These are phyloP conservation scores for Solanum paucissectum DNA, from an alignment of 257 asterid genomes.

Conservation along the genomic window DNA sequence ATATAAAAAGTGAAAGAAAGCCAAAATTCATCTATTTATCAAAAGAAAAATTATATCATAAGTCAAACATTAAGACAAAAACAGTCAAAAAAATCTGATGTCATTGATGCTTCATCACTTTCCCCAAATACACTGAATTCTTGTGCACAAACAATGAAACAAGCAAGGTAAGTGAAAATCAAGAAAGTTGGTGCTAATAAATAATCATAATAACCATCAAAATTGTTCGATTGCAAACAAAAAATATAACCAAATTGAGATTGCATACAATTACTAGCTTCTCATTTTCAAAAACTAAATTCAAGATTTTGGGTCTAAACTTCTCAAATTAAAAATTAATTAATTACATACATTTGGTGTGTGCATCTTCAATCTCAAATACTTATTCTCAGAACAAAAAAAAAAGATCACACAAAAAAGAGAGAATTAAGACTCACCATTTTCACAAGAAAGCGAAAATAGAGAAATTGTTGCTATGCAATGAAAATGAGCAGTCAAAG, in stretches of 20 bases:
- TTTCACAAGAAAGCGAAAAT: neutral
- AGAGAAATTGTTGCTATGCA: neutral
- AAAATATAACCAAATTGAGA: neutral
- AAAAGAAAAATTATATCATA: neutral
- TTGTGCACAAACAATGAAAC: neutral
- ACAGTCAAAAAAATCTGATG: neutral
- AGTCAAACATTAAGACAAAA: neutral
- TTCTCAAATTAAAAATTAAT: too few relatives aligned
- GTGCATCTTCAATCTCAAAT: neutral
- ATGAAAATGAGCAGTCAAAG: neutral
- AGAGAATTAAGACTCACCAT: neutral
- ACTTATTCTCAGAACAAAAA: neutral
- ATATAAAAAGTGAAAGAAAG: too few relatives aligned
- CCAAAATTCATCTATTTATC: neutral
- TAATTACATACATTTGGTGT: neutral
- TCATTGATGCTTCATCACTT: neutral
- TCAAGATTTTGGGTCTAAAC: too few relatives aligned
- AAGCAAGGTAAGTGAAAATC: neutral
- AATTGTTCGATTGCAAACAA: neutral
- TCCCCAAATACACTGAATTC: neutral
- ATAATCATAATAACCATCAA: neutral
- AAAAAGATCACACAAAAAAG: neutral
- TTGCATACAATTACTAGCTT: neutral
- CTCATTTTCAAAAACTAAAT: neutral
- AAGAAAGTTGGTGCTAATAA: neutral